A percentile compares a stretch with the other conserved stretches of the same genome.
These are phyloP conservation scores for Leucocoprinus sp. DNA, from an alignment of 768 basidiomycete genomes.

Conservation along the genomic window DNA sequence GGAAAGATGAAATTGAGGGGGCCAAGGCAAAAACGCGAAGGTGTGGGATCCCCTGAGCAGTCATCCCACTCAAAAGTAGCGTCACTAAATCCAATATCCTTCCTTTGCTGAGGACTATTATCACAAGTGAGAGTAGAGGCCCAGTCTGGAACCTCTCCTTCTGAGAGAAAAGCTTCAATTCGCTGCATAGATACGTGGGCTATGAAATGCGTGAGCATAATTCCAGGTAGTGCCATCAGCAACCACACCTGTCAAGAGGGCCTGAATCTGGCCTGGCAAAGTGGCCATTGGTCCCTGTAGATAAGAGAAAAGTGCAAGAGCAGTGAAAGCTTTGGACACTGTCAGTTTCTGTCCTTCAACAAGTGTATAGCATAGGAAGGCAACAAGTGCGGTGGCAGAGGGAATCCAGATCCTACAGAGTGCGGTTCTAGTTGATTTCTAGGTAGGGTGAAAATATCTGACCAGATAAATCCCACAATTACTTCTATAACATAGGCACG, in stretches of 20 bases:
- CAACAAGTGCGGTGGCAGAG: conserved; percentile 53
- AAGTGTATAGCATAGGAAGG: conserved; percentile 62
- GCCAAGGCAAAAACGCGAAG: conserved; percentile 44
- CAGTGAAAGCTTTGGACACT: conserved; percentile 75
- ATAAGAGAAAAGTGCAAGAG: conserved; percentile 68
- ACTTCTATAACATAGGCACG: conserved; percentile 55
- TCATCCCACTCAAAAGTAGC: conserved; percentile 55
- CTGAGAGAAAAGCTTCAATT: conserved; percentile 64
- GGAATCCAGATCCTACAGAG: conserved; percentile 62
- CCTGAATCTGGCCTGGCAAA: conserved; percentile 56
- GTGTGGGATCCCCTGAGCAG: conserved; percentile 19
- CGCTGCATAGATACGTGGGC: conserved; percentile 78
- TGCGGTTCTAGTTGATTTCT: not conserved
- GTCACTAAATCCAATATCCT: conserved; percentile 41
- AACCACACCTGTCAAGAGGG: conserved; percentile 48
- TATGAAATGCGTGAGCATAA: conserved; percentile 16
- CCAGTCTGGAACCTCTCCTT: conserved; percentile 74
- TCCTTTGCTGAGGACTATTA: conserved; percentile 11
- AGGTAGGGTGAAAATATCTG: conserved; percentile 1
- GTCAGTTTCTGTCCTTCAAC: conserved; percentile 59
- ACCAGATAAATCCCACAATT: conserved; percentile 64
- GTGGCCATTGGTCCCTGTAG: conserved; percentile 61
- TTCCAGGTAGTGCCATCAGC: not conserved
- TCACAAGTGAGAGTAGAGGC: conserved; percentile 46
- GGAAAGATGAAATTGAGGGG: conserved; percentile 55